phyloP scores from a whole-genome alignment of 2,329 filamentous ascomycete genomes.

The Daldinia sp. region DNA sequence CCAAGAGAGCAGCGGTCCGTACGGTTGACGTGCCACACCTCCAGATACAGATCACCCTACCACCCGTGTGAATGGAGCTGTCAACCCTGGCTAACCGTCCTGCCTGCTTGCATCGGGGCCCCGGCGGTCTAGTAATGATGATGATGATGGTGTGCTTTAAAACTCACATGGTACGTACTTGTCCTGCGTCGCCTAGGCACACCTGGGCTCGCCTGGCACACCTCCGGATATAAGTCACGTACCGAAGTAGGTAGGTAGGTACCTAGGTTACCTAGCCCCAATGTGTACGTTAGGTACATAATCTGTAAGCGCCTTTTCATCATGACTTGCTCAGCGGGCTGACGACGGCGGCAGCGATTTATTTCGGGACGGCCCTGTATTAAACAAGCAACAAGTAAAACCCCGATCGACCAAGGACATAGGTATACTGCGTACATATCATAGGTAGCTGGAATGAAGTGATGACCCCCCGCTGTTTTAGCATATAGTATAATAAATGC shows the following conservation, averaged over 20 bases:
- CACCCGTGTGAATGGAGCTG: conserved; percentile 43
- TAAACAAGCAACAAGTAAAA: conserved; percentile 13
- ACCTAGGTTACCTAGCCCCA: conserved; percentile 16
- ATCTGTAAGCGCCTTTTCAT: conserved; percentile 37
- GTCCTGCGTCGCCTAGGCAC: conserved; percentile 26
- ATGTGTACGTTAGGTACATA: conserved; percentile 12
- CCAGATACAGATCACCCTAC: conserved; percentile 46
- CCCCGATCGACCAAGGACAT: neutral
- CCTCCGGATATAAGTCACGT: conserved; percentile 39
- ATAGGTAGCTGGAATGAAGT: neutral
- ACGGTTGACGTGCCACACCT: conserved; percentile 48
- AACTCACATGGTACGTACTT: conserved; percentile 22
- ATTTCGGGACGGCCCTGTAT: conserved; percentile 27
- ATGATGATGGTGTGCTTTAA: conserved; percentile 41
- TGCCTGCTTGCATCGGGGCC: conserved; percentile 34
- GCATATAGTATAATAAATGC: conserved; percentile 2
- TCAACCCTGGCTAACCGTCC: conserved; percentile 39
- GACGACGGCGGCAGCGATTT: conserved; percentile 14
- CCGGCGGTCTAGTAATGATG: conserved; percentile 31
- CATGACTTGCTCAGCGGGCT: conserved; percentile 19
- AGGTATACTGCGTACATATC: neutral
- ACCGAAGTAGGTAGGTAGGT: conserved; percentile 16
- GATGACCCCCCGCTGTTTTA: neutral
- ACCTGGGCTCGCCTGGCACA: conserved; percentile 34
- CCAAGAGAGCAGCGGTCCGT: conserved; percentile 42